These are phyloP conservation scores for Eucalyptus sp. DNA, from an alignment of 345 rosid genomes.

Conservation along the genomic window DNA sequence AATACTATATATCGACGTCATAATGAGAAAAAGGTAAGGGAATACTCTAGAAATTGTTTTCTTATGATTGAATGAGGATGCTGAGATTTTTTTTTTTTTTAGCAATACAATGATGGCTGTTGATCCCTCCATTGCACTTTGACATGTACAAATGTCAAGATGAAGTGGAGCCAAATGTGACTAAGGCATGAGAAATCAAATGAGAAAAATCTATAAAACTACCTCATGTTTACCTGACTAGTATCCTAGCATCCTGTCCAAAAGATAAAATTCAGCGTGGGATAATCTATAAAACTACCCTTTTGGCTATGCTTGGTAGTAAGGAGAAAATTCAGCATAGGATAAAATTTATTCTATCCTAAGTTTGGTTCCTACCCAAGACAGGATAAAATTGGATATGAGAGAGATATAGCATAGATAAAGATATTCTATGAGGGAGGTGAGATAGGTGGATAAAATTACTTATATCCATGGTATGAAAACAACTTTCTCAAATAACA, in stretches of 20 bases:
- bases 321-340: no score
- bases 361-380: no score
- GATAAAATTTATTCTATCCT: no score
- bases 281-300: no score
- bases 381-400: no score
- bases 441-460: no score
- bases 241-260: background rate
- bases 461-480: no score
- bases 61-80: background rate
- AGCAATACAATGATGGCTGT: background rate
- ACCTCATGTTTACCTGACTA: background rate
- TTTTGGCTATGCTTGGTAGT: no score
- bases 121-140: background rate
- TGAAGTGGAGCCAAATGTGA: background rate
- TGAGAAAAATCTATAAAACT: background rate
- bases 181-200: background rate
- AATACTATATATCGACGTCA: background rate
- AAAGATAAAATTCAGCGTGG: background rate
- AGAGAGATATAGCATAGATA: no score
- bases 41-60: background rate
- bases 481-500: no score
- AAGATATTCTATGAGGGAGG: no score
- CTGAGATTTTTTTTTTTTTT: background rate
- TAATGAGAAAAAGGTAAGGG: background rate
- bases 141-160: background rate